A percentile compares a stretch with the other conserved stretches of the same genome.
Conservation (phyloP, 192 early-diverging fungal species). For the Coemansia sp. region DNA sequence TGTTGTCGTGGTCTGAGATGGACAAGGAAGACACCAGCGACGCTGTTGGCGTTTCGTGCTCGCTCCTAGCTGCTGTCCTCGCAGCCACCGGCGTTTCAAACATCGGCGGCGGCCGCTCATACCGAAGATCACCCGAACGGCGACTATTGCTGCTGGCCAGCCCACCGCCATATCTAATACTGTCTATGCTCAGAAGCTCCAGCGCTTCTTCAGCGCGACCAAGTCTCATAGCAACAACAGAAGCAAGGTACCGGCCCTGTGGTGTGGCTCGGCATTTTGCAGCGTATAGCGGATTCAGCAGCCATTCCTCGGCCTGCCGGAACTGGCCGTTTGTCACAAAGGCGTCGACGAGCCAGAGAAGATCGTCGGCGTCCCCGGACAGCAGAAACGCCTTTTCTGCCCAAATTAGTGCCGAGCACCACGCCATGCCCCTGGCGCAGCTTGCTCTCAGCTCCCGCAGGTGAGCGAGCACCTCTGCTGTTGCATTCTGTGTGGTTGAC, state of each 20-base stretch:
- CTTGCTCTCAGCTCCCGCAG: conserved; percentile 39
- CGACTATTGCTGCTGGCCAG: not conserved
- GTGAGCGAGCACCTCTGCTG: conserved; percentile 34
- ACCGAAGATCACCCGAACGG: not conserved
- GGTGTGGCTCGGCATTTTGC: conserved; percentile 19
- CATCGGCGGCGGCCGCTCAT: not conserved
- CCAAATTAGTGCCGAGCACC: conserved; percentile 52
- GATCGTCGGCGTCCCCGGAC: conserved; percentile 30
- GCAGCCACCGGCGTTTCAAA: conserved; percentile 3
- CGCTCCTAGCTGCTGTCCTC: not conserved
- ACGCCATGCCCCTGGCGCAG: conserved; percentile 44
- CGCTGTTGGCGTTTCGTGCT: not conserved
- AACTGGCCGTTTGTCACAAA: conserved; percentile 55
- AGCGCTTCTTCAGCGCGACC: conserved; percentile 53
- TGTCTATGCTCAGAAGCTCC: conserved; percentile 26
- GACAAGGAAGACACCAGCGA: conserved; percentile 2
- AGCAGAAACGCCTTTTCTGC: conserved; percentile 45
- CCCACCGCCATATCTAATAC: not conserved
- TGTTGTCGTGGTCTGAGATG: not conserved
- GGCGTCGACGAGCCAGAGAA: conserved; percentile 51
- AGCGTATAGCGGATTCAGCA: conserved; percentile 25
- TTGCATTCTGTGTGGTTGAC: conserved; percentile 11
- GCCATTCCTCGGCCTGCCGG: conserved; percentile 49
- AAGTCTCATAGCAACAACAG: conserved; percentile 47
- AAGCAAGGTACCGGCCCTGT: conserved; percentile 41